Evolutionary conservation across 345 rosid species (phyloP).

Genomic region (Raphanus sativus): DNA sequence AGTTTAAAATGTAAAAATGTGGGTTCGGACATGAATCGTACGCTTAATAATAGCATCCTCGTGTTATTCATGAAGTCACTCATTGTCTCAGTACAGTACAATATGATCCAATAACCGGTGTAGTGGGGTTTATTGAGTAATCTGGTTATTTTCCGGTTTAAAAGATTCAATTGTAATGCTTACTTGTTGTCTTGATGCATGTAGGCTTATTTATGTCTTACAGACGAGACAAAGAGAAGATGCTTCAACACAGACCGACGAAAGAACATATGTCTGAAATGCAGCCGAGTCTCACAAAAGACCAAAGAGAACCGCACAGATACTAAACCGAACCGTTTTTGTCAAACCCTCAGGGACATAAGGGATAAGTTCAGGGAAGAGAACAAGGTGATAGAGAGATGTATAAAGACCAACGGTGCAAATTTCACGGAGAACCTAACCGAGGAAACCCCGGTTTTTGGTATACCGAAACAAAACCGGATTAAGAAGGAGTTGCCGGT

Average conservation of each 20-base stretch:
- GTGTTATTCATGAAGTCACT: conserved; percentile 21
- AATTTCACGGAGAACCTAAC: conserved; percentile 37
- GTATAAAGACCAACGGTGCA: conserved; percentile 53
- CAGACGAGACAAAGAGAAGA: conserved; percentile 58
- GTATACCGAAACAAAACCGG: conserved; percentile 8
- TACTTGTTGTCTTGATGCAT: not conserved
- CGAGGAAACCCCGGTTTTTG: conserved; percentile 19
- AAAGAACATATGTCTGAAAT: conserved; percentile 54
- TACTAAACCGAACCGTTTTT: conserved; percentile 32
- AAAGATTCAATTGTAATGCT: no score
- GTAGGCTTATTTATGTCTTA: conserved; percentile 78
- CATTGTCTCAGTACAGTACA: not conserved
- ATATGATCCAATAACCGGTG: not conserved
- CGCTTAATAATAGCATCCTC: conserved; percentile 2
- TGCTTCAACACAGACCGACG: conserved; percentile 63
- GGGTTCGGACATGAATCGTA: conserved; percentile 18
- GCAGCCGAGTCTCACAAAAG: conserved; percentile 51
- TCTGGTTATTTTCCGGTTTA: conserved; percentile 4
- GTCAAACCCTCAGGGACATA: conserved; percentile 46
- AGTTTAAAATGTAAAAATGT: not conserved
- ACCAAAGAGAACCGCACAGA: conserved; percentile 29
- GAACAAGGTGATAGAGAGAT: conserved; percentile 75
- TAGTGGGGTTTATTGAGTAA: not conserved
- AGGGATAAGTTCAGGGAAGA: conserved; percentile 77
- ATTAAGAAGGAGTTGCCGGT: conserved; percentile 57